A percentile compares a stretch with the other conserved stretches of the same genome.
Evolutionary conservation across 192 early-diverging fungal genomes (phyloP).

Genomic region (Backusella liffmaniae): DNA sequence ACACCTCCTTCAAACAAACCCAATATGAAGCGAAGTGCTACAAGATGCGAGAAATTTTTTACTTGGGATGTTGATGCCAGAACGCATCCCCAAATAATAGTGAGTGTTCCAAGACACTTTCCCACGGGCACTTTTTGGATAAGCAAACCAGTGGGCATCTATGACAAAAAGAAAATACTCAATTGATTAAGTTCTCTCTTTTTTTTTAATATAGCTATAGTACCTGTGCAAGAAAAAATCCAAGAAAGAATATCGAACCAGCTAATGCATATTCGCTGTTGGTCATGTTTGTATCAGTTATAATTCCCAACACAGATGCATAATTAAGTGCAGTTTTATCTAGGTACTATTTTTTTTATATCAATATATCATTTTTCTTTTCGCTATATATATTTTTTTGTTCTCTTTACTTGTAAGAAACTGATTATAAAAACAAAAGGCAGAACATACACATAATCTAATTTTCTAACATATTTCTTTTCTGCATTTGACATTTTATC

Average conservation of each 20-base stretch:
- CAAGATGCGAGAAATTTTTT: conserved; percentile 17
- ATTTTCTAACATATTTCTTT: neutral
- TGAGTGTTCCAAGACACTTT: conserved; percentile 10
- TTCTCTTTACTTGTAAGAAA: conserved; percentile 20
- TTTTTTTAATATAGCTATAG: neutral
- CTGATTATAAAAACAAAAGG: conserved; percentile 13
- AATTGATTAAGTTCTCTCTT: neutral
- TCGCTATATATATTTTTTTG: neutral
- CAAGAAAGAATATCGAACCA: conserved; percentile 31
- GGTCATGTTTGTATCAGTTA: conserved; percentile 10
- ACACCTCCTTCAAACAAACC: conserved; percentile 32
- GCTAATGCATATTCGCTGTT: conserved; percentile 12
- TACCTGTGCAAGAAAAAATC: conserved; percentile 23
- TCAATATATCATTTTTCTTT: too few species aligned
- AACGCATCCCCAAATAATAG: conserved; percentile 22
- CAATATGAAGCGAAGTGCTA: conserved; percentile 19
- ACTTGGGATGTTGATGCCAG: conserved; percentile 12
- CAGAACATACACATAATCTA: conserved; percentile 16
- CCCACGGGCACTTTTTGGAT: conserved; percentile 20
- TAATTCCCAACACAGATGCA: conserved; percentile 25
- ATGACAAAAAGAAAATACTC: neutral
- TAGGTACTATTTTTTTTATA: conserved; percentile 13
- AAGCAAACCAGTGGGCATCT: neutral
- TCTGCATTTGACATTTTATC: neutral
- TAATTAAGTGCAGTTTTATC: conserved; percentile 28